Percentiles rank a stretch among this genome's conserved stretches.
Evolutionary conservation across 495 filamentous ascomycete genomes (phyloP).

Genomic region (Hypoxylon lienhwacheense): DNA sequence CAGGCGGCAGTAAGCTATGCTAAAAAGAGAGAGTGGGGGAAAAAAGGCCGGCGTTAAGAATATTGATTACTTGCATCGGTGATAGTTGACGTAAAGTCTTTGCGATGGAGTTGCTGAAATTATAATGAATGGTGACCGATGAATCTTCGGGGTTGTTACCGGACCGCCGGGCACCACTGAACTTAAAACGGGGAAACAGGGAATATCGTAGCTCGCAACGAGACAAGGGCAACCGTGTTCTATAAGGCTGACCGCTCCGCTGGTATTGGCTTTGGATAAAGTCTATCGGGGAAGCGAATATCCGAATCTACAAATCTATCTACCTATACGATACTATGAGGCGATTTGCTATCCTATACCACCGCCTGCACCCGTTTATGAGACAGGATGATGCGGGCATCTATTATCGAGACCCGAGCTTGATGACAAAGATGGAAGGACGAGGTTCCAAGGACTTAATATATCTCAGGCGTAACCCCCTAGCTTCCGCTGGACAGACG

Average conservation of each 20-base stretch:
- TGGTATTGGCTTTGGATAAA: not conserved
- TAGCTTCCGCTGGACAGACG: too few species aligned
- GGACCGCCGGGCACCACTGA: constrained; percentile 20
- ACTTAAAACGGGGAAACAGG: constrained; percentile 11
- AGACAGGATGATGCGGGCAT: too few species aligned
- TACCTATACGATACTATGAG: too few species aligned
- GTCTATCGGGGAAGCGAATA: constrained; percentile 7
- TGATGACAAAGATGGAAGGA: too few species aligned
- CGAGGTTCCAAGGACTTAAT: too few species aligned
- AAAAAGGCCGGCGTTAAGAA: not conserved
- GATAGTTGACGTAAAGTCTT: not conserved
- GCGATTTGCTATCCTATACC: too few species aligned
- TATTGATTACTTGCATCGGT: not conserved
- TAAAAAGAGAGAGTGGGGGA: not conserved
- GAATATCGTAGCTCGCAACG: constrained; percentile 5
- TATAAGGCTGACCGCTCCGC: not conserved
- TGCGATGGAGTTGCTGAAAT: constrained; percentile 9
- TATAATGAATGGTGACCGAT: constrained; percentile 19
- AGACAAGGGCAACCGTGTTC: constrained; percentile 5
- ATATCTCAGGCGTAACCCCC: too few species aligned
- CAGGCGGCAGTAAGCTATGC: too few species aligned
- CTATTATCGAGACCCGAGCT: too few species aligned
- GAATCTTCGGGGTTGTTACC: constrained; percentile 20
- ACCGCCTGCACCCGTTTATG: too few species aligned
- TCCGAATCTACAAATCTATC: too few species aligned